Evolutionary conservation across 306 rosid genomes (phyloP), one percentile per base, ranked within the genome.

Genomic region (Castanea sativa): DNA sequence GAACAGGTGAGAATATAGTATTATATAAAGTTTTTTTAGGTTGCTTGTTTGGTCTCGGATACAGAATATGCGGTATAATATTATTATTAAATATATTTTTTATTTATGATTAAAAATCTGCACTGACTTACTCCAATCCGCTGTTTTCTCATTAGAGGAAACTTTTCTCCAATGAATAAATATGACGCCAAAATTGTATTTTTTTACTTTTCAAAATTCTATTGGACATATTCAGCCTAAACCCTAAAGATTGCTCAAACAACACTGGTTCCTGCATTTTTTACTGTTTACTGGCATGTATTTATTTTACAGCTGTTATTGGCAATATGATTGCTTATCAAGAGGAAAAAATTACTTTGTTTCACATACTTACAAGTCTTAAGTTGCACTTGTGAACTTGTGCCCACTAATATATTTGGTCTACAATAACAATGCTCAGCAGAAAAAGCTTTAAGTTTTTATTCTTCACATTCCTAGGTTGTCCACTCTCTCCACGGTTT

Each of bases 1-100:
- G 98, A 92, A 80, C 86, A 76, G 97, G 99, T 92, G 84, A 92
- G 87, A 84, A 57, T 69, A 14, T 57, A 10, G 15, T 64, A n/a
- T 65, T 51, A 5, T 38, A 43, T 45, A 16, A 55, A 20, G 27
- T 68, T 20, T 72, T 65, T 57, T 56, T n/a, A 4, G 11, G 52
- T 69, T 14, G 80, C 79, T 79, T 85, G 64, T 81, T 69, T 82
- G 51, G 64, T 83, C 29, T 61, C 3, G 18, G 55, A 49, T 23
- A 23, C 35, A 6, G 52, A 16, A 57, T 38, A 69, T 65, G 69
- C 72, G 19, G 11, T 4, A 59, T 35, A 41, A 16, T 16, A 18
- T 19, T 32, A 67, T 67, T 33, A 11, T 32, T 41, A 41, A 41
- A 41, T 35, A 18, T 18, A 19, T 23, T 2, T 14, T 32, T n/a